phyloP scores from a whole-genome alignment of 441 rosid species.

The Jatropha multifida region DNA sequence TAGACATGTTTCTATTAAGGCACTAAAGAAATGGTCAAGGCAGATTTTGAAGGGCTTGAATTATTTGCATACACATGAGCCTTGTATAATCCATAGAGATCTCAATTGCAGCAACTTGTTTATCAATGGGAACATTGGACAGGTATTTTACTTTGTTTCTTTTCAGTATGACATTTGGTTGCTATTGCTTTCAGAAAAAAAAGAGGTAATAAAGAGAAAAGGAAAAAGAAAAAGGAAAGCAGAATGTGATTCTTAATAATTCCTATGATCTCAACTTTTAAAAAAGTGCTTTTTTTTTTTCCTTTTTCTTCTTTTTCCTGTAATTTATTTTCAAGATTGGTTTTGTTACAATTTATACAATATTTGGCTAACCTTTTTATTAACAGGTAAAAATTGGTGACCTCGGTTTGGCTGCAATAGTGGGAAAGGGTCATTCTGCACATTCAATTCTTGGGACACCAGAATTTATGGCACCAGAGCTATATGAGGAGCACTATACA shows the following conservation, averaged over 20 bases:
- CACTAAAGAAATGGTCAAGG: conserved; percentile 73
- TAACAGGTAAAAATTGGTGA: conserved; percentile 68
- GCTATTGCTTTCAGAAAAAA: background rate
- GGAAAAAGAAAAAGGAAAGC: background rate
- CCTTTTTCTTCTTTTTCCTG: background rate
- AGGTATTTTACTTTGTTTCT: conserved; percentile 31
- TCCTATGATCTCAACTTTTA: background rate
- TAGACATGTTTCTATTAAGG: conserved; percentile 57
- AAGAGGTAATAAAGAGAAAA: background rate
- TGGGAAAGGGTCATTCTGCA: conserved; percentile 64
- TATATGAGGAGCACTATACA: conserved; percentile 66
- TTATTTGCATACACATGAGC: conserved; percentile 61
- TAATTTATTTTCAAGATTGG: background rate
- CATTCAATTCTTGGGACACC: conserved; percentile 66
- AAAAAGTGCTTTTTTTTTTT: background rate
- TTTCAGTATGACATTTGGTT: background rate
- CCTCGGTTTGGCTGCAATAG: conserved; percentile 63
- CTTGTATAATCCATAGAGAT: conserved; percentile 69
- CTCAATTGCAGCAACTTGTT: conserved; percentile 70
- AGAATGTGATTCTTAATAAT: background rate
- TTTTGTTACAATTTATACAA: background rate
- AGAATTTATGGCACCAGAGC: conserved; percentile 79
- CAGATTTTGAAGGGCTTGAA: conserved; percentile 61
- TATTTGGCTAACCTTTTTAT: conserved; percentile 24
- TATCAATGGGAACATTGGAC: conserved; percentile 70